Percentiles rank a stretch among this genome's conserved stretches.
phyloP scores from a whole-genome alignment of 2,329 filamentous ascomycete species.

The Paraphaeosphaeria minitans region DNA sequence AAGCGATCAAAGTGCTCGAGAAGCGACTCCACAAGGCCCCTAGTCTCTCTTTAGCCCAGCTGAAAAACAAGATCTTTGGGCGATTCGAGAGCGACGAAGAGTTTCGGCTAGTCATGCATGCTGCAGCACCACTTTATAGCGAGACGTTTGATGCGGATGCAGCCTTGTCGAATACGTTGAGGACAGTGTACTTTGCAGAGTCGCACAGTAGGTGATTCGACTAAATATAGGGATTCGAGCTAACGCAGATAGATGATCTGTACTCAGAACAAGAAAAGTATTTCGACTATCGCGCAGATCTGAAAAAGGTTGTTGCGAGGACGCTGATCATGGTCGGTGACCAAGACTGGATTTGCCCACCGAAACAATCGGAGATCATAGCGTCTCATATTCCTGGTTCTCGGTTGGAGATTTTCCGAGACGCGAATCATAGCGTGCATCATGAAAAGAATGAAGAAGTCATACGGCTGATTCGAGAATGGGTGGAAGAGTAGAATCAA shows the following conservation, averaged over 20 bases:
- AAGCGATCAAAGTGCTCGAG: slow-evolving; percentile 41
- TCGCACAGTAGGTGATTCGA: slow-evolving; percentile 39
- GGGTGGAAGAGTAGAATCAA: neutral
- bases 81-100: slow-evolving; percentile 46
- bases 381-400: slow-evolving; percentile 32
- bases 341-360: slow-evolving; percentile 51
- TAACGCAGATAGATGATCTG: slow-evolving; percentile 36
- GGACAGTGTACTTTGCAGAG: slow-evolving; percentile 44
- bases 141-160: slow-evolving; percentile 44
- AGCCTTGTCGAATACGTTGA: slow-evolving; percentile 35
- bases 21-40: slow-evolving; percentile 41
- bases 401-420: slow-evolving; percentile 34
- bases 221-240: neutral
- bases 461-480: slow-evolving; percentile 14
- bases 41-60: slow-evolving; percentile 41
- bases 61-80: slow-evolving; percentile 50
- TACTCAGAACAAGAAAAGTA: slow-evolving; percentile 47
- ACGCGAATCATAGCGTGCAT: slow-evolving; percentile 48
- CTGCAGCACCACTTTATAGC: slow-evolving; percentile 46
- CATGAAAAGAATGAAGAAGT: slow-evolving; percentile 43
- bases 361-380: slow-evolving; percentile 37
- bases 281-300: slow-evolving; percentile 45
- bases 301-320: slow-evolving; percentile 39
- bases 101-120: slow-evolving; percentile 47
- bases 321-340: slow-evolving; percentile 48